Conservation (phyloP, 257 asterid genomes). For the Scutellaria galericulata region DNA sequence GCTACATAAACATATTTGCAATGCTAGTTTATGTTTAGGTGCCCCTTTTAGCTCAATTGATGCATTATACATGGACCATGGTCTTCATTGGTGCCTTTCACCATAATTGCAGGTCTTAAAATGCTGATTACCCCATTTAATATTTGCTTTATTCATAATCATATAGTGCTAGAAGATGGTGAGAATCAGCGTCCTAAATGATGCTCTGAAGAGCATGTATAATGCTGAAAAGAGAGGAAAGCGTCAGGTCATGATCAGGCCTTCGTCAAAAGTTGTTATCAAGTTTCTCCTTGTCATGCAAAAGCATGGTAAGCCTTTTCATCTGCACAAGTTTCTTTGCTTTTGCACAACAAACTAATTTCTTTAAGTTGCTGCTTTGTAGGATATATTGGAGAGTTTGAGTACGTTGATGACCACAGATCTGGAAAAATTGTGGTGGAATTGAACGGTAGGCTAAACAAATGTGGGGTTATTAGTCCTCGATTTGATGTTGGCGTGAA, state of each 20-base stretch:
- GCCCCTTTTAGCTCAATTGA: neutral
- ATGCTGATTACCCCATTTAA: neutral
- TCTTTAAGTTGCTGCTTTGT: neutral
- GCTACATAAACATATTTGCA: neutral
- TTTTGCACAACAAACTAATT: neutral
- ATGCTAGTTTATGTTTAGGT: neutral
- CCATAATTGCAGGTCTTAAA: neutral
- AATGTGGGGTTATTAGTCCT: conserved; percentile 46
- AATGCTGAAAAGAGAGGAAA: conserved; percentile 42
- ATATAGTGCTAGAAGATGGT: conserved; percentile 33
- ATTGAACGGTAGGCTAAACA: conserved; percentile 43
- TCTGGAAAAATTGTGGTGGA: conserved; percentile 45
- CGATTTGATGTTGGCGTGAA: conserved; percentile 46
- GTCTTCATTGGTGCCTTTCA: neutral
- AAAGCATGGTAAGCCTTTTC: conserved; percentile 32
- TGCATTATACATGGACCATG: neutral
- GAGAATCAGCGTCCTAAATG: conserved; percentile 37
- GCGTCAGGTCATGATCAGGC: conserved; percentile 38
- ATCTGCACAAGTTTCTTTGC: neutral
- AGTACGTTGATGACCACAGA: conserved; percentile 46
- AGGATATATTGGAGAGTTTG: conserved; percentile 42
- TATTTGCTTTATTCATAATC: neutral
- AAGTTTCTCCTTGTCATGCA: conserved; percentile 41
- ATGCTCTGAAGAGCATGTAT: conserved; percentile 42
- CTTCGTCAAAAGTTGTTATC: conserved; percentile 35